Conservation (phyloP, 1,139 yeast species). For the Geotrichum siamense region DNA sequence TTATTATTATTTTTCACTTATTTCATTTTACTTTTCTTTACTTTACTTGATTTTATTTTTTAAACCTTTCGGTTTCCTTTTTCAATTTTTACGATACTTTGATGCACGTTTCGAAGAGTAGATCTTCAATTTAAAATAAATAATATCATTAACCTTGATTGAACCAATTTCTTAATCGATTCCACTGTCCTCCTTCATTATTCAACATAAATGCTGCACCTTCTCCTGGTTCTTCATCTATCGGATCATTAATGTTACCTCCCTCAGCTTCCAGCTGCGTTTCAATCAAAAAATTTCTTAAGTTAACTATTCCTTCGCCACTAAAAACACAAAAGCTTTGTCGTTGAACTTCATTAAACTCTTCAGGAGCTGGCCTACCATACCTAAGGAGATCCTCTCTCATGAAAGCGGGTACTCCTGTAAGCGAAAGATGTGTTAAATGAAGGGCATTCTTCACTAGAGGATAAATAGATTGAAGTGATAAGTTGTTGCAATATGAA, state of each 20-base stretch:
- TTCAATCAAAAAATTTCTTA: conserved; percentile 51
- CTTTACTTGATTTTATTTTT: too few relatives aligned
- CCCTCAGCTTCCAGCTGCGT: not conserved
- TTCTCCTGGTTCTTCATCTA: not conserved
- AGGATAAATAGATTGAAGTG: conserved; percentile 40
- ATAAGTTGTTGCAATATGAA: conserved; percentile 79
- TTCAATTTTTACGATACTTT: too few relatives aligned
- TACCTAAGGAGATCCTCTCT: conserved; percentile 77
- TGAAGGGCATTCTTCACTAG: conserved; percentile 75
- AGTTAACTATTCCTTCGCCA: conserved; percentile 74
- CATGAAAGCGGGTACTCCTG: conserved; percentile 86
- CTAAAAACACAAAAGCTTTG: conserved; percentile 88
- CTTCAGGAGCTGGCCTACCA: conserved; percentile 94
- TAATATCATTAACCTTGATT: too few relatives aligned
- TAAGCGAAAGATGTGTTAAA: conserved; percentile 81
- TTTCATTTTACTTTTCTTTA: too few relatives aligned
- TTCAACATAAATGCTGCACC: not conserved
- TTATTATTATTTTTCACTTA: too few relatives aligned
- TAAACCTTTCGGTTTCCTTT: too few relatives aligned
- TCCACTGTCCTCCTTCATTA: not conserved
- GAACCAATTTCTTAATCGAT: too few relatives aligned
- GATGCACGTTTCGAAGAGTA: too few relatives aligned
- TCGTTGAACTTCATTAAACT: conserved; percentile 81
- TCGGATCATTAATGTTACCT: not conserved
- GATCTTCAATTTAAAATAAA: too few relatives aligned